Conservation (phyloP, 345 rosid species). For the Lumnitzera racemosa region DNA sequence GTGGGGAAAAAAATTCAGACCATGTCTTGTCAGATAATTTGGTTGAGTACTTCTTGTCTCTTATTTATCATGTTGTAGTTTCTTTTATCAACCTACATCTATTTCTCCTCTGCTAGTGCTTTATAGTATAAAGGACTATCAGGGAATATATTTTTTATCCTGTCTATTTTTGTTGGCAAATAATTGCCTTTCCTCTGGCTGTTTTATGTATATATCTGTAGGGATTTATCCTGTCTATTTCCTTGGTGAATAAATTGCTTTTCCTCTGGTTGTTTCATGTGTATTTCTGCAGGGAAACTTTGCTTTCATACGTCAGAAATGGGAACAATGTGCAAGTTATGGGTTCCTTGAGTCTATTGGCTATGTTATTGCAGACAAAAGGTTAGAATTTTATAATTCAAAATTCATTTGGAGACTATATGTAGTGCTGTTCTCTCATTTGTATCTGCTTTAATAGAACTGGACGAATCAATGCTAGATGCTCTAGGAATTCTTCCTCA, state of each 20-base stretch:
- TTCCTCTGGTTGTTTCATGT: conserved; percentile 1
- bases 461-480: conserved; percentile 94
- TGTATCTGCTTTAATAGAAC: conserved; percentile 39
- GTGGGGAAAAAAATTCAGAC: no score
- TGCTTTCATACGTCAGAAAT: conserved; percentile 55
- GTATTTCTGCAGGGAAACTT: conserved; percentile 51
- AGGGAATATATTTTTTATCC: no score
- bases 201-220: conserved; percentile 20
- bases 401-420: conserved; percentile 7
- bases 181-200: neutral
- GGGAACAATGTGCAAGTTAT: conserved; percentile 73
- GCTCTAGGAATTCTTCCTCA: conserved; percentile 98
- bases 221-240: conserved; percentile 29
- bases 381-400: conserved; percentile 36
- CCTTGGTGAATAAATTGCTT: neutral
- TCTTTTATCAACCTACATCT: no score
- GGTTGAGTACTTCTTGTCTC: no score
- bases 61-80: no score
- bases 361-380: conserved; percentile 92
- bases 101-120: no score
- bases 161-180: neutral
- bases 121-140: no score
- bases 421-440: conserved; percentile 16
- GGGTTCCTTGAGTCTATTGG: conserved; percentile 81
- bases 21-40: no score